A percentile compares a stretch with the other conserved stretches of the same genome.
phyloP scores from a whole-genome alignment of 345 rosid species.

The Turritis glabra region DNA sequence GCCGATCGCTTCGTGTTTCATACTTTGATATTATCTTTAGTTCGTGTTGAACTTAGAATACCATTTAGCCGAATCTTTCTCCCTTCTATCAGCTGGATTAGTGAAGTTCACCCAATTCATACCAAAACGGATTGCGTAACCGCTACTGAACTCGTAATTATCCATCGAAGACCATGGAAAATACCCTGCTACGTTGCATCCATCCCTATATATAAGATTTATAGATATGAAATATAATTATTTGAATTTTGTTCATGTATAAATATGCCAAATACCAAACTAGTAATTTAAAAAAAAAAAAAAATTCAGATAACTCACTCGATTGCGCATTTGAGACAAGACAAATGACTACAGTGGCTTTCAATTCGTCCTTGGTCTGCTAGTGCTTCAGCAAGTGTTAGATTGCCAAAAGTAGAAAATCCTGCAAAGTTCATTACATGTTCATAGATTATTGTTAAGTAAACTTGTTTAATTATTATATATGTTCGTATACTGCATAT shows the following conservation, averaged over 20 bases:
- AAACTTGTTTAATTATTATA: no score
- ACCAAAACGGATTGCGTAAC: not conserved
- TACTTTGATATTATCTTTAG: no score
- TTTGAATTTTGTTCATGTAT: not conserved
- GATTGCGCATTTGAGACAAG: constrained; percentile 10
- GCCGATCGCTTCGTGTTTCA: no score
- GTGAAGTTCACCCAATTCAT: constrained; percentile 21
- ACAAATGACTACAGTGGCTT: not conserved
- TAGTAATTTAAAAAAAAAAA: no score
- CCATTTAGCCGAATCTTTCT: constrained; percentile 5
- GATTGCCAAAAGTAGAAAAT: not conserved
- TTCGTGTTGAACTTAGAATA: not conserved
- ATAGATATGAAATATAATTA: not conserved
- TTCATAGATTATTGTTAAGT: not conserved
- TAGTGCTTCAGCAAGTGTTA: not conserved
- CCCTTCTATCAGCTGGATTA: not conserved
- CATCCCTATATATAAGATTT: not conserved
- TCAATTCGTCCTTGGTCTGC: not conserved
- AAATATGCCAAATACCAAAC: not conserved
- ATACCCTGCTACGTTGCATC: constrained; percentile 4
- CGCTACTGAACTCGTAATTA: not conserved
- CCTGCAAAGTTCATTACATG: not conserved
- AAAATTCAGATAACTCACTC: constrained; percentile 15
- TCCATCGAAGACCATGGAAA: constrained; percentile 16
- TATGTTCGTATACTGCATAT: no score